Evolutionary conservation across 73 alveolate species (phyloP).

Genomic region (Stentor coeruleus): DNA sequence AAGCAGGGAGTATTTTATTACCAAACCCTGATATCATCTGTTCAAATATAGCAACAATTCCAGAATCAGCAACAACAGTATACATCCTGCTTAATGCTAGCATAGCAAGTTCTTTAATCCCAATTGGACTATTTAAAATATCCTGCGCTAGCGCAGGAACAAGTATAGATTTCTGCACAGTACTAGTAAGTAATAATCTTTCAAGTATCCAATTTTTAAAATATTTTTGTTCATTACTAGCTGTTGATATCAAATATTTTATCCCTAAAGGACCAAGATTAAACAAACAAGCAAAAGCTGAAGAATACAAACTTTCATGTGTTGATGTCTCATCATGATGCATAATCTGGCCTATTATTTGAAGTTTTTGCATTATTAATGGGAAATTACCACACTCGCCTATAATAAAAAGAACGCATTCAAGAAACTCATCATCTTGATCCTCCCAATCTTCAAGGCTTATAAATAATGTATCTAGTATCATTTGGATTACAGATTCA

Average conservation of each 20-base stretch:
- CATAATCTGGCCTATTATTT: background rate
- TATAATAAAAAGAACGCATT: background rate
- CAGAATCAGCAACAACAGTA: background rate
- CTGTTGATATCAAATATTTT: background rate
- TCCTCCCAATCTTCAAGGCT: background rate
- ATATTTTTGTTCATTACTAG: too few species aligned
- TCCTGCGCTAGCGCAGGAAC: background rate
- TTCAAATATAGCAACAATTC: background rate
- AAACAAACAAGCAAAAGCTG: background rate
- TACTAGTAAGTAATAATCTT: background rate
- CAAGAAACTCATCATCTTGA: background rate
- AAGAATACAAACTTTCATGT: background rate
- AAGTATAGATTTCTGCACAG: background rate
- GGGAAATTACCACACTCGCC: too few species aligned
- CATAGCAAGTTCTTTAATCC: background rate
- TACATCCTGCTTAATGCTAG: background rate
- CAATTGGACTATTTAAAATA: background rate
- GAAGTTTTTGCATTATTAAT: background rate
- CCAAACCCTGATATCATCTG: background rate
- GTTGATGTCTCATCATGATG: background rate
- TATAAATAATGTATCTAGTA: background rate
- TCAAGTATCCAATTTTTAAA: background rate
- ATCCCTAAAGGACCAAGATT: background rate
- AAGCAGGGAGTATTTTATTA: constrained; percentile 24
- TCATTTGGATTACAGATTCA: background rate